Evolutionary conservation across 805 yeast species (phyloP).

Genomic region (Isabelozyma pseudorhagii): DNA sequence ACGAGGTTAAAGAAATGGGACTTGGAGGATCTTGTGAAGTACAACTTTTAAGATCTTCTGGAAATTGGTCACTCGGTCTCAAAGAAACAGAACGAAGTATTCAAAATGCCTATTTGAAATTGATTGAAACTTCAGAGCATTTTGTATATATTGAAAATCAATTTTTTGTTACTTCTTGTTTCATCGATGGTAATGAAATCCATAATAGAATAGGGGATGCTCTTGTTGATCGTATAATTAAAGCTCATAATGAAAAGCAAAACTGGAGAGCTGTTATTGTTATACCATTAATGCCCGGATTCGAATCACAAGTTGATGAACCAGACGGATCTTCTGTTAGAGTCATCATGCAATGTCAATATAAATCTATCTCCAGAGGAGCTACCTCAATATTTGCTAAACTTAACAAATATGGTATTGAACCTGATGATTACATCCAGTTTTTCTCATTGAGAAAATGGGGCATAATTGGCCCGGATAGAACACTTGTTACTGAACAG

Average conservation of each 20-base stretch:
- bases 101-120: slow-evolving; percentile 85
- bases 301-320: slow-evolving; percentile 87
- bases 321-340: slow-evolving; percentile 95
- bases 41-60: slow-evolving; percentile 84
- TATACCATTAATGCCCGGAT: slow-evolving; percentile 97
- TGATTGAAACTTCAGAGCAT: slow-evolving; percentile 90
- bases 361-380: slow-evolving; percentile 89
- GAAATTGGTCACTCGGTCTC: slow-evolving; percentile 91
- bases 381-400: slow-evolving; percentile 82
- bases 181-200: slow-evolving; percentile 77
- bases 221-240: slow-evolving; percentile 88
- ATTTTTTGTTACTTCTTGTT: slow-evolving; percentile 88
- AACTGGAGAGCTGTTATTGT: slow-evolving; percentile 88
- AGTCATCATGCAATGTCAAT: slow-evolving; percentile 95
- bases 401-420: slow-evolving; percentile 72
- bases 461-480: slow-evolving; percentile 83
- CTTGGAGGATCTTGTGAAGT: slow-evolving; percentile 86
- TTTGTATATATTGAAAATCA: slow-evolving; percentile 94
- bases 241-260: slow-evolving; percentile 75
- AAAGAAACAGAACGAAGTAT: slow-evolving; percentile 83
- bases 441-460: slow-evolving; percentile 92
- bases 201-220: slow-evolving; percentile 95
- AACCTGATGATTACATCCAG: slow-evolving; percentile 87
- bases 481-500: slow-evolving; percentile 81
- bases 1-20: slow-evolving; percentile 60